Percentiles rank a stretch among this genome's conserved stretches.
Evolutionary conservation across 306 rosid genomes (phyloP).

Genomic region (Ammopiptanthus mongolicus): DNA sequence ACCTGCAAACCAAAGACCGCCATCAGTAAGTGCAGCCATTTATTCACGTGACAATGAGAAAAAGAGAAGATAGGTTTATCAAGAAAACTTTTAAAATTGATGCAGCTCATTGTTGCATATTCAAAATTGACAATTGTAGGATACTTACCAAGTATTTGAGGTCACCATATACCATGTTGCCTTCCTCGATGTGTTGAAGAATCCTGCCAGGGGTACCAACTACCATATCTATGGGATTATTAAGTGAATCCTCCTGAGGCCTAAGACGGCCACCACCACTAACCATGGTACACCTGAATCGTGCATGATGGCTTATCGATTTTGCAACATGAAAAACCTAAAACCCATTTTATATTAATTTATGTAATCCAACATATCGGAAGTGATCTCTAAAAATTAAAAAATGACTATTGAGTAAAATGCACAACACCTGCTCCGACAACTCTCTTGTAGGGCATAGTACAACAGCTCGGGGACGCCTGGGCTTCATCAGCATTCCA

Average conservation of each 20-base stretch:
- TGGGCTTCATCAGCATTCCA: conserved; percentile 73
- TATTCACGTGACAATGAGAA: background rate
- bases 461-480: conserved; percentile 90
- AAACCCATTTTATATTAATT: conserved; percentile 30
- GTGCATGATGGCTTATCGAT: conserved; percentile 84
- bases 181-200: conserved; percentile 94
- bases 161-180: conserved; percentile 89
- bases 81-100: background rate
- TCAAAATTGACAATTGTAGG: background rate
- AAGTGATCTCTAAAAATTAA: conserved; percentile 5
- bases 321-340: conserved; percentile 94
- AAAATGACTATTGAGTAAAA: conserved; percentile 3
- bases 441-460: conserved; percentile 93
- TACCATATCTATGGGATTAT: conserved; percentile 78
- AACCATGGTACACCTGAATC: conserved; percentile 85
- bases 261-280: conserved; percentile 91
- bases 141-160: conserved; percentile 76
- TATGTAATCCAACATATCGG: background rate
- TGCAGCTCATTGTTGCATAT: background rate
- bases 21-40: conserved; percentile 2
- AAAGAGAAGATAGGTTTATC: background rate
- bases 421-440: conserved; percentile 73
- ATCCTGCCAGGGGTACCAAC: conserved; percentile 96
- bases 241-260: conserved; percentile 89
- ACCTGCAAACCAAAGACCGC: conserved; percentile 48